Evolutionary conservation across 1,284 basidiomycete genomes (phyloP), one percentile per base, ranked within the genome.

Genomic region (Papiliotrema laurentii): DNA sequence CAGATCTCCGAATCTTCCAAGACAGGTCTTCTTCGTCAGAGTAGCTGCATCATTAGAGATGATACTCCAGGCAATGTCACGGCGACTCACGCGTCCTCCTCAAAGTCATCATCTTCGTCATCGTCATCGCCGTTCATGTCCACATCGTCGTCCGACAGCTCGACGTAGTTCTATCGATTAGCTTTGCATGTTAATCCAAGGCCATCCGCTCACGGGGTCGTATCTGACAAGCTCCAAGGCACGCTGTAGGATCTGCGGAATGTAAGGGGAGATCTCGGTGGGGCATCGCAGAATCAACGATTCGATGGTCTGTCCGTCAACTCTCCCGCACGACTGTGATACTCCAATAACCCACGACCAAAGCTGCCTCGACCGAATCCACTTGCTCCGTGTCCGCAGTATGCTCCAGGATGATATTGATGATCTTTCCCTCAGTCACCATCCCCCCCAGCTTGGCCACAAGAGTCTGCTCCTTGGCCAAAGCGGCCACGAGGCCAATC

Each of bases 11-110:
- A 53, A 97, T 91, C 75, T 97, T 97, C 82, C 97, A 98, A 0
- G 93, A 97, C n/a, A 89, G 87, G 68, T 98, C 96, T 67, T 98
- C 96, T 58, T 98, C 94, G 62, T 99, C 94, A 6, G 90, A 91
- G 69, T 97, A 97, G 57, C 87, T 90, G 55, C 2, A 50, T 49
- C n/a, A 21, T 46, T 4, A 47, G n/a, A 49, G 14, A 58, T 54
- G 10, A n/a, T 11, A 14, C n/a, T n/a, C 11, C 19, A 16, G 13
- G 21, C 18, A 28, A 4, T 18, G 18, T 16, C 83, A 82, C 87
- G 18, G 83, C 58, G 18, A 84, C 80, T 45, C 84, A 86, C 26
- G 80, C 85, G 31, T 83, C 85, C 1, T 89, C 87, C 5, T 89
- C 89, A 1, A 87, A 74, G 19, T 76, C 69, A 35, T 75, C 73